phyloP scores from a whole-genome alignment of 2,329 filamentous ascomycete genomes.

The Mycosphaerelloides madeirae region DNA sequence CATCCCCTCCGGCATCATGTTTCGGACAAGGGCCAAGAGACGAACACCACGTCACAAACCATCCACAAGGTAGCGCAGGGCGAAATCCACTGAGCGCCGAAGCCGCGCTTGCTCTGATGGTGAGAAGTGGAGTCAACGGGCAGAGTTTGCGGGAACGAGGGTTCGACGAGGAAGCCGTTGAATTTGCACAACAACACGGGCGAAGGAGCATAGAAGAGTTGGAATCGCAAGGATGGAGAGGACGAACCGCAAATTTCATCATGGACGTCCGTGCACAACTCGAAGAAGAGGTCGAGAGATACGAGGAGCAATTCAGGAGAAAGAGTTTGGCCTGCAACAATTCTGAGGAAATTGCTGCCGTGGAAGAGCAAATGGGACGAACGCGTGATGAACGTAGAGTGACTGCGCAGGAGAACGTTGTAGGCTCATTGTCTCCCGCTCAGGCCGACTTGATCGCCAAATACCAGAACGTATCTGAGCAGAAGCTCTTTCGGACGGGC shows the following conservation, averaged over 20 bases:
- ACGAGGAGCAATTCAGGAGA: conserved; percentile 9
- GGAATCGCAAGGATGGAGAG: conserved; percentile 24
- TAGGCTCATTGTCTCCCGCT: conserved; percentile 7
- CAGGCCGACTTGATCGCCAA: conserved; percentile 9
- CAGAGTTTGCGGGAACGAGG: conserved; percentile 17
- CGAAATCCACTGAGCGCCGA: conserved; percentile 21
- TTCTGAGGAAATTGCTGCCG: conserved; percentile 1
- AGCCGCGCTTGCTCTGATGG: conserved; percentile 25
- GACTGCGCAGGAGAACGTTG: conserved; percentile 9
- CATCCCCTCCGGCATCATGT: conserved; percentile 47
- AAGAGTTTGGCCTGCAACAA: conserved; percentile 2
- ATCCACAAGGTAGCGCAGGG: conserved; percentile 22
- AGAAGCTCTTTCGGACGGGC: conserved; percentile 15
- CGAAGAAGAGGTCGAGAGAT: conserved; percentile 11
- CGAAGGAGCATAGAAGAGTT: conserved; percentile 21
- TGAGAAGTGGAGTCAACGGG: conserved; percentile 18
- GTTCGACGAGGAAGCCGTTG: conserved; percentile 23
- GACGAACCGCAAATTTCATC: conserved; percentile 19
- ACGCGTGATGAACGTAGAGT: conserved; percentile 10
- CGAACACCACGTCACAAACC: conserved; percentile 25
- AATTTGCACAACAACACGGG: conserved; percentile 22
- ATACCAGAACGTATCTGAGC: conserved; percentile 10
- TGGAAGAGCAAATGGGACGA: conserved; percentile 8
- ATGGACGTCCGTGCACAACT: conserved; percentile 15
- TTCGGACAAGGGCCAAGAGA: conserved; percentile 29